phyloP scores from a whole-genome alignment of 2,329 filamentous ascomycete species.

The Fusarium sp. region DNA sequence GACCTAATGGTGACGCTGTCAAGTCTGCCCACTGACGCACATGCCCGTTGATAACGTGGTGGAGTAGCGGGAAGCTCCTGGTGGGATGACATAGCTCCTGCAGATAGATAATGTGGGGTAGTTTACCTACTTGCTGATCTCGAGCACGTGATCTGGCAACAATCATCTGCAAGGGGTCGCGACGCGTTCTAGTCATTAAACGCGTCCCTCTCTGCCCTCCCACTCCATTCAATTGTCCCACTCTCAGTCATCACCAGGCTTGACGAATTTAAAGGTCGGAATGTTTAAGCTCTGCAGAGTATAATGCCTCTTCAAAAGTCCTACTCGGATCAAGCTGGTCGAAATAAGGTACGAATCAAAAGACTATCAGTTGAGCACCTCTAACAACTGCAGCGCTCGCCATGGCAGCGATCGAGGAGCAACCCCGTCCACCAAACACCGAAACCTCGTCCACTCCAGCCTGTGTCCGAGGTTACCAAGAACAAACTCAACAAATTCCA shows the following conservation, averaged over 20 bases:
- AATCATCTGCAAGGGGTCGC: constrained; percentile 19
- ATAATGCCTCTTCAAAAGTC: constrained; percentile 55
- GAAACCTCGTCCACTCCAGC: constrained; percentile 53
- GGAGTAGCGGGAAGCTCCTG: constrained; percentile 5
- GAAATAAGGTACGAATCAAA: constrained; percentile 46
- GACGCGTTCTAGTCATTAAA: constrained; percentile 43
- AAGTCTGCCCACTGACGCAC: constrained; percentile 26
- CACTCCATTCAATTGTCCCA: constrained; percentile 25
- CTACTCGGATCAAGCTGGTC: constrained; percentile 50
- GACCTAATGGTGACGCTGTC: constrained; percentile 40
- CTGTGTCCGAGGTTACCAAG: constrained; percentile 67
- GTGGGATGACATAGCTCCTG: constrained; percentile 27
- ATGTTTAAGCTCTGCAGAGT: constrained; percentile 31
- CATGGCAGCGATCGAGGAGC: constrained; percentile 65
- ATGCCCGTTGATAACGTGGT: constrained; percentile 3
- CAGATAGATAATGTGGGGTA: constrained; percentile 18
- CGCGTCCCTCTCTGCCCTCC: constrained; percentile 32
- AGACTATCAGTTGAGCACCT: background rate
- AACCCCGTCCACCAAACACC: constrained; percentile 55
- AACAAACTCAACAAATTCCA: constrained; percentile 68
- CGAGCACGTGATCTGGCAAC: constrained; percentile 41
- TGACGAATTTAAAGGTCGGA: constrained; percentile 21
- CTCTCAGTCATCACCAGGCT: constrained; percentile 29
- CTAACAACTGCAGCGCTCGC: constrained; percentile 50
- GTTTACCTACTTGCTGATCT: constrained; percentile 43